phyloP scores from a whole-genome alignment of 164 flowering plant species.

The Vitis cinerea region DNA sequence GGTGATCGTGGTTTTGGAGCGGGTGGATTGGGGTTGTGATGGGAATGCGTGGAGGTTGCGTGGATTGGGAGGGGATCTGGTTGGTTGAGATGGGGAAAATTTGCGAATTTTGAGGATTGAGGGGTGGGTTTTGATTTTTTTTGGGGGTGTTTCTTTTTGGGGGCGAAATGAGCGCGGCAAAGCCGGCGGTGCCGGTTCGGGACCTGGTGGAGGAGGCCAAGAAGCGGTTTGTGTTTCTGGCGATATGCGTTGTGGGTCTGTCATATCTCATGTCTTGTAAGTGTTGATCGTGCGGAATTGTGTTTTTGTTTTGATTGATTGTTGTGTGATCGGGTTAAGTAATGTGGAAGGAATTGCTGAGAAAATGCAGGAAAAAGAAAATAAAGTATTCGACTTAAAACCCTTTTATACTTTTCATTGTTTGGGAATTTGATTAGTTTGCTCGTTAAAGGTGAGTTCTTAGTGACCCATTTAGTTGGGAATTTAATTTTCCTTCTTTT shows the following conservation, averaged over 20 bases:
- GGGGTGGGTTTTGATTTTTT: conserved; percentile 5
- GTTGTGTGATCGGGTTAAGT: not conserved
- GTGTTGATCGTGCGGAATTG: conserved; percentile 19
- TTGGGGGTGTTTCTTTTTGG: conserved; percentile 7
- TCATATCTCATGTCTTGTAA: conserved; percentile 96
- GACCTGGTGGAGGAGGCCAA: conserved; percentile 96
- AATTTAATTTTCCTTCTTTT: too few species aligned
- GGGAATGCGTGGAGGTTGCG: too few species aligned
- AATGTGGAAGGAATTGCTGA: not conserved
- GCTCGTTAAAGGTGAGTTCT: too few species aligned
- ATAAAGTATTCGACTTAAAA: too few species aligned
- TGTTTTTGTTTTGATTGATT: not conserved
- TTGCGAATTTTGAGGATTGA: not conserved
- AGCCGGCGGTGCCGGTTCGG: conserved; percentile 44
- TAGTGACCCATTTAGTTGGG: too few species aligned
- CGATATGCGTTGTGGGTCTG: conserved; percentile 77
- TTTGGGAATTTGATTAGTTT: too few species aligned
- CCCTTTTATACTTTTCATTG: too few species aligned
- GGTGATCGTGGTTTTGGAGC: too few species aligned
- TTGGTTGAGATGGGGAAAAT: too few species aligned
- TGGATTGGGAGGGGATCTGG: too few species aligned
- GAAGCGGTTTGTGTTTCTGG: conserved; percentile 77
- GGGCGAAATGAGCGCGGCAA: conserved; percentile 54
- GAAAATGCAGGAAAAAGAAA: not conserved
- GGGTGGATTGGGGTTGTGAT: too few species aligned